A percentile compares a stretch with the other conserved stretches of the same genome.
phyloP scores from a whole-genome alignment of 164 flowering plant genomes.

The Vitis rotundifolia region DNA sequence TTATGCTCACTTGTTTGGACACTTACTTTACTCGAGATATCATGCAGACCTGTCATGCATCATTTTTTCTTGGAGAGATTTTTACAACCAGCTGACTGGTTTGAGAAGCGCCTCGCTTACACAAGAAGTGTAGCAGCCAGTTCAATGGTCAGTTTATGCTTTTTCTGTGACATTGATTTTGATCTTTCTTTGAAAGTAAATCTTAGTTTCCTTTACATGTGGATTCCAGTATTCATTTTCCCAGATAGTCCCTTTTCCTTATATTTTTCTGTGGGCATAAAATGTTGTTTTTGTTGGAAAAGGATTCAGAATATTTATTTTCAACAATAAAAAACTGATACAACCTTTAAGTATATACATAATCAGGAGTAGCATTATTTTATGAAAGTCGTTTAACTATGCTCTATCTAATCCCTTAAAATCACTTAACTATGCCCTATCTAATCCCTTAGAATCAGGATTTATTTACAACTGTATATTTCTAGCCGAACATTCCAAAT shows the following conservation, averaged over 20 bases:
- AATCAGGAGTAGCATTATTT: too few species aligned
- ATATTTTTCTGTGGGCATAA: background rate
- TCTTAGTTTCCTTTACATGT: background rate
- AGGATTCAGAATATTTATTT: too few species aligned
- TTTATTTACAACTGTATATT: too few species aligned
- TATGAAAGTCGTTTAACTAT: too few species aligned
- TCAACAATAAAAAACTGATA: too few species aligned
- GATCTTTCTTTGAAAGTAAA: background rate
- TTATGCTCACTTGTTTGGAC: background rate
- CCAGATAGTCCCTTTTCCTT: background rate
- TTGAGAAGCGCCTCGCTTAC: constrained; percentile 91
- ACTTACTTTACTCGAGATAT: constrained; percentile 13
- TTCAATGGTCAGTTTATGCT: constrained; percentile 72
- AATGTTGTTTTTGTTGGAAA: background rate
- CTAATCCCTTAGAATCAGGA: too few species aligned
- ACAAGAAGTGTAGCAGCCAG: constrained; percentile 96
- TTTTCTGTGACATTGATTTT: background rate
- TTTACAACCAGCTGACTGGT: constrained; percentile 92
- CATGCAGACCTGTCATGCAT: constrained; percentile 95
- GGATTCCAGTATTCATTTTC: background rate
- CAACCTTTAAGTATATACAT: too few species aligned
- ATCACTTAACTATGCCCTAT: too few species aligned
- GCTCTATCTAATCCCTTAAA: too few species aligned
- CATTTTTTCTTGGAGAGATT: constrained; percentile 92
- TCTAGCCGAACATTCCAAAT: too few species aligned